A percentile compares a stretch with the other conserved stretches of the same genome.
Evolutionary conservation across 2,329 filamentous ascomycete genomes (phyloP).

Genomic region (Phaeosphaeria sp.): DNA sequence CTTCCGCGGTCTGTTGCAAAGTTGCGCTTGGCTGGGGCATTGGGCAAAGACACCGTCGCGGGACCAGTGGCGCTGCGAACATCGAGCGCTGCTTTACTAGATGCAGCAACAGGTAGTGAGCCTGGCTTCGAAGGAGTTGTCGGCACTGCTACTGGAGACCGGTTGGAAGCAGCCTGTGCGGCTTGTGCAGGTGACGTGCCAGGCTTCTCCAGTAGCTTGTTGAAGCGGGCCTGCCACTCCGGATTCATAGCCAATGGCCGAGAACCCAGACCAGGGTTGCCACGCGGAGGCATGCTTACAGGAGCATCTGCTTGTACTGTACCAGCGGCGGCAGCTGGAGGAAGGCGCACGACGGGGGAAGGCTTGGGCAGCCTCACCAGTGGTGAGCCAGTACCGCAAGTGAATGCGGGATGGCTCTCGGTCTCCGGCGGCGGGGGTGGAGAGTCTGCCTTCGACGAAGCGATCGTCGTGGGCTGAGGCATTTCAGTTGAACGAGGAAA

Average conservation of each 20-base stretch:
- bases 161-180: constrained; percentile 36
- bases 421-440: constrained; percentile 70
- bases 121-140: constrained; percentile 48
- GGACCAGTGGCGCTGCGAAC: constrained; percentile 52
- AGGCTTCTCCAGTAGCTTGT: constrained; percentile 74
- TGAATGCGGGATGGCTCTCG: constrained; percentile 74
- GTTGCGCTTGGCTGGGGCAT: constrained; percentile 23
- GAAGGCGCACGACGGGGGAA: constrained; percentile 81
- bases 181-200: constrained; percentile 17
- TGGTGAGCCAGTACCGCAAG: constrained; percentile 69
- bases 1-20: constrained; percentile 39
- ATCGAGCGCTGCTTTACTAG: constrained; percentile 68
- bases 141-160: constrained; percentile 33
- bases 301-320: constrained; percentile 47
- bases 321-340: constrained; percentile 60
- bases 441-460: constrained; percentile 36
- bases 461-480: constrained; percentile 20
- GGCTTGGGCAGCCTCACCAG: constrained; percentile 74
- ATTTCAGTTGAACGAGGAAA: constrained; percentile 42
- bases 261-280: constrained; percentile 39
- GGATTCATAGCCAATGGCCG: constrained; percentile 50
- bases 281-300: constrained; percentile 49
- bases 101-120: constrained; percentile 68
- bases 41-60: constrained; percentile 76
- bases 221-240: constrained; percentile 85